phyloP scores from a whole-genome alignment of 208 protist genomes.

The Leishmania gerbilli region DNA sequence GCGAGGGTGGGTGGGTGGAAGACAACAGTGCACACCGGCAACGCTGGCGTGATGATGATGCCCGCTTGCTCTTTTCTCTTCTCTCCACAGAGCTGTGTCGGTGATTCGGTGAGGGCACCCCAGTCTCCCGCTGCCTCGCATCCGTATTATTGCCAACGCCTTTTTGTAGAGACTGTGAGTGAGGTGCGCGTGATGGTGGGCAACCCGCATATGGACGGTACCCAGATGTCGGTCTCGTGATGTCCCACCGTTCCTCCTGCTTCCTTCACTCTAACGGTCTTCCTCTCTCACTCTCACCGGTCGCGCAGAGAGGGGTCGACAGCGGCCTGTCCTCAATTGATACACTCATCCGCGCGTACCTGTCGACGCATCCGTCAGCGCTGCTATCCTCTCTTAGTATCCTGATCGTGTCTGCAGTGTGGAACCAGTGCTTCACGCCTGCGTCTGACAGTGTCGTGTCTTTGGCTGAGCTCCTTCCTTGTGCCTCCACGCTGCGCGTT shows the following conservation, averaged over 20 bases:
- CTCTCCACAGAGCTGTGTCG: neutral
- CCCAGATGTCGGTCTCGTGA: neutral
- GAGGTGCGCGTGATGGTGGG: neutral
- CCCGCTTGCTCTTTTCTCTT: neutral
- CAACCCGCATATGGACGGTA: neutral
- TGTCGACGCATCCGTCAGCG: neutral
- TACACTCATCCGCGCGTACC: neutral
- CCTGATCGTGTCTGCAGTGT: neutral
- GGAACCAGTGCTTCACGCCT: neutral
- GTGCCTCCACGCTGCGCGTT: neutral
- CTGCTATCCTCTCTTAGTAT: neutral
- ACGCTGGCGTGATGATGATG: neutral
- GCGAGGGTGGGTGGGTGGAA: neutral
- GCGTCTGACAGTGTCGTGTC: neutral
- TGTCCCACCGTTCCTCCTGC: neutral
- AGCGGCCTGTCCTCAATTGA: neutral
- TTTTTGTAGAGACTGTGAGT: neutral
- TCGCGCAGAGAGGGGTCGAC: neutral
- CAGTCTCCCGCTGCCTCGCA: neutral
- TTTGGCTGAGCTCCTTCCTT: neutral
- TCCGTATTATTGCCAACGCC: neutral
- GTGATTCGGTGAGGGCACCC: neutral
- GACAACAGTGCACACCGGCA: too few relatives aligned
- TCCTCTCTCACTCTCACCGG: neutral
- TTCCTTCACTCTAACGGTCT: neutral